Conservation (phyloP, 495 filamentous ascomycete genomes). For the Cercophora newfieldiana region DNA sequence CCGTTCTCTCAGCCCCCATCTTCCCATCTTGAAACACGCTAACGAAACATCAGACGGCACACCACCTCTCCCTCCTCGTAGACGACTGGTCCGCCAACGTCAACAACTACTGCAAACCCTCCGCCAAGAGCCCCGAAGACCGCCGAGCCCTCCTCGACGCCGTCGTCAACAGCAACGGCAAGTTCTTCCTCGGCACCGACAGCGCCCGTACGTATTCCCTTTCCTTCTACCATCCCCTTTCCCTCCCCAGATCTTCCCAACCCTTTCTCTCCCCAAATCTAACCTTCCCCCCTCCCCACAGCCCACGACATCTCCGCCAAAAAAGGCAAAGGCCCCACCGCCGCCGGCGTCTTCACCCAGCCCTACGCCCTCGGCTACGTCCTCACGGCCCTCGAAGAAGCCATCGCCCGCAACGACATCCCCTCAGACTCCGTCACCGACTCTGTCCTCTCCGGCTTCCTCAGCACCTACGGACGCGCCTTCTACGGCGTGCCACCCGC, state of each 20-base stretch:
- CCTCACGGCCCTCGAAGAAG: constrained; percentile 71
- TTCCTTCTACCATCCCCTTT: background rate
- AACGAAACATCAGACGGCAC: constrained; percentile 50
- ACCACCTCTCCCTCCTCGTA: constrained; percentile 76
- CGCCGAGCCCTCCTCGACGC: constrained; percentile 73
- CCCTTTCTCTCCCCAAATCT: constrained; percentile 54
- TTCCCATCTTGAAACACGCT: background rate
- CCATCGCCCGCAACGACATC: constrained; percentile 63
- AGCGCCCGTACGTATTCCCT: constrained; percentile 24
- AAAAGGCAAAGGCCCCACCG: constrained; percentile 62
- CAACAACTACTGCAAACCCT: constrained; percentile 86
- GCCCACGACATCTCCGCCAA: constrained; percentile 79
- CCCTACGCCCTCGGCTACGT: constrained; percentile 74
- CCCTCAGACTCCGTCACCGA: constrained; percentile 63
- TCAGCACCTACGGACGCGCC: constrained; percentile 67
- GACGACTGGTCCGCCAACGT: constrained; percentile 72
- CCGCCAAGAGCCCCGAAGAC: constrained; percentile 72
- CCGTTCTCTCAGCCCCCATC: constrained; percentile 30
- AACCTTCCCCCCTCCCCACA: constrained; percentile 34
- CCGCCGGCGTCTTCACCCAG: constrained; percentile 89
- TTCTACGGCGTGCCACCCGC: constrained; percentile 59
- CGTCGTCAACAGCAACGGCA: constrained; percentile 63
- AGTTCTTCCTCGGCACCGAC: constrained; percentile 70
- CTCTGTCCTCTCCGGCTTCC: constrained; percentile 70
- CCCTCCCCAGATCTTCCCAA: constrained; percentile 5